Percentiles rank a stretch among this genome's conserved stretches.
phyloP scores from a whole-genome alignment of 306 rosid species.

The Dicorynia guianensis region DNA sequence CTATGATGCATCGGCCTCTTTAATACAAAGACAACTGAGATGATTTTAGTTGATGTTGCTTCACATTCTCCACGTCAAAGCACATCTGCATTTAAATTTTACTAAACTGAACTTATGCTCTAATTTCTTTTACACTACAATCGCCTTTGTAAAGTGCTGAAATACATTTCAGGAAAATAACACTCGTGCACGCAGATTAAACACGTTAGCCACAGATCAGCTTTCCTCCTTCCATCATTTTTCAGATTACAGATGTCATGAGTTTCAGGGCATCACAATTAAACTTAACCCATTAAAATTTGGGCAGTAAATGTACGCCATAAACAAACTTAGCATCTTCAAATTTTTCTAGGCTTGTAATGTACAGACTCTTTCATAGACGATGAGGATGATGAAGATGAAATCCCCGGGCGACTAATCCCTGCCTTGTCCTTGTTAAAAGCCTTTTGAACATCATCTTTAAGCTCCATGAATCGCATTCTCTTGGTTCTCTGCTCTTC shows the following conservation, averaged over 20 bases:
- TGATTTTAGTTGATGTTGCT: no score
- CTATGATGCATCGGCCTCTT: no score
- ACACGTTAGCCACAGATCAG: not conserved
- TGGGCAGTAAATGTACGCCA: constrained; percentile 21
- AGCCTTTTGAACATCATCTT: constrained; percentile 87
- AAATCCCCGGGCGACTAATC: constrained; percentile 54
- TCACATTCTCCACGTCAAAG: no score
- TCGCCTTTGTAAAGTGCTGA: no score
- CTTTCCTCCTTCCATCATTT: constrained; percentile 30
- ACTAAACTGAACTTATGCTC: no score
- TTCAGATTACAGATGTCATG: constrained; percentile 18
- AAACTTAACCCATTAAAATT: not conserved
- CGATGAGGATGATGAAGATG: constrained; percentile 68
- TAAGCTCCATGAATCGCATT: constrained; percentile 82
- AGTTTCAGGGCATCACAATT: constrained; percentile 2
- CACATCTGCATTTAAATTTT: no score
- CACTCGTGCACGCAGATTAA: no score
- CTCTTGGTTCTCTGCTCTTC: constrained; percentile 80
- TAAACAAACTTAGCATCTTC: constrained; percentile 23
- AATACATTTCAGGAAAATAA: no score
- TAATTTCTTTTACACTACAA: no score
- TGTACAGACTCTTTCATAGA: constrained; percentile 55
- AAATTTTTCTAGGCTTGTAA: constrained; percentile 66
- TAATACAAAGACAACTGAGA: no score
- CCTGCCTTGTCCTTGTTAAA: constrained; percentile 81